Evolutionary conservation across 257 asterid species (phyloP).

Genomic region (Orobanche coerulescens): DNA sequence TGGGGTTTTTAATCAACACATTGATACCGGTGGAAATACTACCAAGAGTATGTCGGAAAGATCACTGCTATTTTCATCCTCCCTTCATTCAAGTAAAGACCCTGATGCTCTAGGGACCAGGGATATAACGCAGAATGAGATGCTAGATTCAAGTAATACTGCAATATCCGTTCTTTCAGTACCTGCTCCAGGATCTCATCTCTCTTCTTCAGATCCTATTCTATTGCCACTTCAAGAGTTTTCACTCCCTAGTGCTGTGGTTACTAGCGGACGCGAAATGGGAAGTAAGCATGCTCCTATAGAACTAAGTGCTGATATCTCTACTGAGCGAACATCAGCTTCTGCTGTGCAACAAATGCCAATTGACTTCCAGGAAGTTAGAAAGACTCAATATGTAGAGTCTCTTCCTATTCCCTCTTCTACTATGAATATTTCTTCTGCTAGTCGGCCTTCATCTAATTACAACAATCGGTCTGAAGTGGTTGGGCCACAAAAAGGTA

Average conservation of each 20-base stretch:
- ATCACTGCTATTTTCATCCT: conserved; percentile 20
- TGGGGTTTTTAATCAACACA: conserved; percentile 18
- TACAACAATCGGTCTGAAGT: conserved; percentile 37
- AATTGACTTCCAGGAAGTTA: conserved; percentile 28
- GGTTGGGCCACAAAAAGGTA: conserved; percentile 45
- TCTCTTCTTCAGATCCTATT: conserved; percentile 32
- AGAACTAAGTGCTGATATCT: conserved; percentile 22
- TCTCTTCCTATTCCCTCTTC: conserved; percentile 29
- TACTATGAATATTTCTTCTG: conserved; percentile 30
- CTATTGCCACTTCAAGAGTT: conserved; percentile 30
- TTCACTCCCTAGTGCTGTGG: conserved; percentile 22
- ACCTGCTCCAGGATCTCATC: conserved; percentile 23
- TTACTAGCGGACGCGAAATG: conserved; percentile 19
- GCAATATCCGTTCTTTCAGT: conserved; percentile 15
- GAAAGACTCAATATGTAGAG: conserved; percentile 34
- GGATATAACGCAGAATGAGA: conserved; percentile 21
- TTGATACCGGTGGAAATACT: conserved; percentile 20
- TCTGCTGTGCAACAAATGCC: conserved; percentile 30
- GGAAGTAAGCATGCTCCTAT: conserved; percentile 19
- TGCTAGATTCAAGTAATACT: conserved; percentile 11
- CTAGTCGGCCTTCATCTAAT: conserved; percentile 45
- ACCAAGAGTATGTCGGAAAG: conserved; percentile 25
- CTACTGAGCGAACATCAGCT: conserved; percentile 20
- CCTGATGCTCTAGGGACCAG: conserved; percentile 2
- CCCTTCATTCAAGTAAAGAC: conserved; percentile 21